Percentiles rank a stretch among this genome's conserved stretches.
Evolutionary conservation across 345 rosid genomes (phyloP).

Genomic region (Acer yangbiense): DNA sequence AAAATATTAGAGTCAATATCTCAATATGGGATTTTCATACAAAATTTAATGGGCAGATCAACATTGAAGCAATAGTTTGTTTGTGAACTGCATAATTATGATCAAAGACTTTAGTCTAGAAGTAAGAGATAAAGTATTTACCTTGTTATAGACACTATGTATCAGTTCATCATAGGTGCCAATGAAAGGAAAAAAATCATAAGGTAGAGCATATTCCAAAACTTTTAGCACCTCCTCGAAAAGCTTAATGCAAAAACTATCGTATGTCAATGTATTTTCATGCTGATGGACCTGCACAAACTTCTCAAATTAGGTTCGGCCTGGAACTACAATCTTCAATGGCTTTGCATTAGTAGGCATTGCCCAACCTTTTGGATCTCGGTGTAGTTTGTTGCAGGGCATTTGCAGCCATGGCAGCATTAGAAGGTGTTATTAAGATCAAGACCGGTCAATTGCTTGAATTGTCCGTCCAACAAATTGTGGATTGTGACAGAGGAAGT

Average conservation of each 20-base stretch:
- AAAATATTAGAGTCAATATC: neutral
- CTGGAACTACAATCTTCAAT: slow-evolving; percentile 51
- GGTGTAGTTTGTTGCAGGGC: no score
- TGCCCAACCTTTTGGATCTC: slow-evolving; percentile 43
- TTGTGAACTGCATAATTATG: neutral
- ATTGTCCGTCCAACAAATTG: no score
- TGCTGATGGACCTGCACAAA: slow-evolving; percentile 39
- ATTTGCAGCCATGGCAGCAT: no score
- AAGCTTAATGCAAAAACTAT: no score
- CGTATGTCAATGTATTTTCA: neutral
- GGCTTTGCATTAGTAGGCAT: slow-evolving; percentile 35
- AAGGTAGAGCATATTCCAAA: slow-evolving; percentile 17
- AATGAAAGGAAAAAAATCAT: slow-evolving; percentile 21
- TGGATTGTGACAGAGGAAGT: no score
- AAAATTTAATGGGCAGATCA: neutral
- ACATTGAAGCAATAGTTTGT: no score
- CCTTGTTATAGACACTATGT: slow-evolving; percentile 43
- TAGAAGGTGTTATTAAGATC: no score
- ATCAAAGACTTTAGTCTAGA: neutral
- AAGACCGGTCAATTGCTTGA: no score
- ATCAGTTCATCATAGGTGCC: slow-evolving; percentile 47
- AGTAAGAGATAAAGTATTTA: slow-evolving; percentile 13
- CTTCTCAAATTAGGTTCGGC: slow-evolving; percentile 39
- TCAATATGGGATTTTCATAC: neutral
- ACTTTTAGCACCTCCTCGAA: no score